Conservation (phyloP, 306 rosid genomes). For the Parietaria judaica region DNA sequence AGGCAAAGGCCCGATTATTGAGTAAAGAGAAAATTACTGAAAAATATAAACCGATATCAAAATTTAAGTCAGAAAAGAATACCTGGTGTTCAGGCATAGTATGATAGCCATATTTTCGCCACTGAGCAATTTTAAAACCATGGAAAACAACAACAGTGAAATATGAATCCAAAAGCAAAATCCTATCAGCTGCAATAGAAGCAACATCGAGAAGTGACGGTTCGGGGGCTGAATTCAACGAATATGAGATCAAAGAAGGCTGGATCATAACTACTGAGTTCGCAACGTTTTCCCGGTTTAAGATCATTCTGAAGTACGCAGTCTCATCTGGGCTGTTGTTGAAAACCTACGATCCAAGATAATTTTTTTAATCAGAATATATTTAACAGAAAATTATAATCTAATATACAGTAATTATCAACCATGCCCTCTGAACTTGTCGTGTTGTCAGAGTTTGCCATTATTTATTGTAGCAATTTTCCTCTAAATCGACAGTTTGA, state of each 20-base stretch:
- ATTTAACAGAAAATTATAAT: background rate
- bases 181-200: constrained; percentile 88
- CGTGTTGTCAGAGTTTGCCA: no score
- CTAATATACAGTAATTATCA: background rate
- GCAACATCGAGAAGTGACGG: constrained; percentile 95
- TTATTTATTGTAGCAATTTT: no score
- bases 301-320: constrained; percentile 92
- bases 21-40: no score
- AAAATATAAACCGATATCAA: no score
- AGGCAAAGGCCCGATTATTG: background rate
- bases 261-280: constrained; percentile 97
- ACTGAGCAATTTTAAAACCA: constrained; percentile 95
- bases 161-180: constrained; percentile 79
- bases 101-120: constrained; percentile 97
- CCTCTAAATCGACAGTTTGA: no score
- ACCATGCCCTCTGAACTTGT: no score
- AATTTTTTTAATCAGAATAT: constrained; percentile 11
- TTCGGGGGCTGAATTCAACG: constrained; percentile 84
- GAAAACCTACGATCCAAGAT: constrained; percentile 55
- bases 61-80: constrained; percentile 2
- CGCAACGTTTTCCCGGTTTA: constrained; percentile 85
- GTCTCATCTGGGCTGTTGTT: constrained; percentile 99
- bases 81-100: constrained; percentile 88
- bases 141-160: constrained; percentile 89
- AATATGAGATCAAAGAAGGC: constrained; percentile 88